Evolutionary conservation across 441 rosid genomes (phyloP).

Genomic region (Eugenia klotzschiana): DNA sequence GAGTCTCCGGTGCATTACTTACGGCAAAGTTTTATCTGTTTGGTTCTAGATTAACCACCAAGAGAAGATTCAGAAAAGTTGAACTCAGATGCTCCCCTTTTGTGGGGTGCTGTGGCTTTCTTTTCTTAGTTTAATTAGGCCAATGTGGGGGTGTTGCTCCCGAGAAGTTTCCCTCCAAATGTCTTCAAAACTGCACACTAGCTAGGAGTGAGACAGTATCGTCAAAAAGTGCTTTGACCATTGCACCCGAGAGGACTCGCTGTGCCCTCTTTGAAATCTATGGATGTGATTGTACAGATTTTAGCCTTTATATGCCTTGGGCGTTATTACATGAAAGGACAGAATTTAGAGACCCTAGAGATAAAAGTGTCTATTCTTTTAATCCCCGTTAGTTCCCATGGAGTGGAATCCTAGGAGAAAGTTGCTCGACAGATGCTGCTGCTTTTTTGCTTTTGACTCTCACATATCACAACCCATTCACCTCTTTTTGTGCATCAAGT

Average conservation of each 20-base stretch:
- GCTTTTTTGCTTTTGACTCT: neutral
- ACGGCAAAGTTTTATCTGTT: neutral
- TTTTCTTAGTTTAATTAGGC: neutral
- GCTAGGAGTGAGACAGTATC: neutral
- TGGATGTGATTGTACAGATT: neutral
- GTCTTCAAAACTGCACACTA: neutral
- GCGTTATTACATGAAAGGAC: neutral
- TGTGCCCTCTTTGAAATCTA: neutral
- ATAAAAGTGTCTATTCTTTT: neutral
- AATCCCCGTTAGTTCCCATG: constrained; percentile 1
- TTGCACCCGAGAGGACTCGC: neutral
- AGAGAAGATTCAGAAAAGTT: neutral
- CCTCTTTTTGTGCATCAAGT: neutral
- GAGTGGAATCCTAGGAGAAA: constrained; percentile 11
- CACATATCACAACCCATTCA: neutral
- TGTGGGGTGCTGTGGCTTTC: neutral
- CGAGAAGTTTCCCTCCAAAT: neutral
- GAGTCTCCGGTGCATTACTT: neutral
- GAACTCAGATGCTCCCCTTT: constrained; percentile 17
- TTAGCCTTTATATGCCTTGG: neutral
- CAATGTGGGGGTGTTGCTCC: neutral
- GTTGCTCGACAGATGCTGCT: neutral
- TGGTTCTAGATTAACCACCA: neutral
- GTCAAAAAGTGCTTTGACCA: neutral
- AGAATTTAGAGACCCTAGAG: neutral